phyloP scores from a whole-genome alignment of 306 rosid genomes.

The Rosa lucieae region DNA sequence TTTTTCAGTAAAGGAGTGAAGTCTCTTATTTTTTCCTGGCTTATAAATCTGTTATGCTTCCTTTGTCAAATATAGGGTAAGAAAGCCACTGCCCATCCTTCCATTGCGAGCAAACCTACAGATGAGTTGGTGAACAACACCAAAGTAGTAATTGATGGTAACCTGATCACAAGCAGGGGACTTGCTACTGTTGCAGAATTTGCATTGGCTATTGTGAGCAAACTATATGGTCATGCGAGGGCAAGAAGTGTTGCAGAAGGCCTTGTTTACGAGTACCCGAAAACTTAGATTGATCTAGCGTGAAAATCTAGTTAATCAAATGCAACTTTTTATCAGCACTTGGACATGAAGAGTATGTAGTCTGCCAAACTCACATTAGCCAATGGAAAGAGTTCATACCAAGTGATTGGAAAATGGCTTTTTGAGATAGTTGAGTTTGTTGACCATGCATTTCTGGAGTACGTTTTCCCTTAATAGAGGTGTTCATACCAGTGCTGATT shows the following conservation, averaged over 20 bases:
- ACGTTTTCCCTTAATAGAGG: background rate
- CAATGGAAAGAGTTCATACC: background rate
- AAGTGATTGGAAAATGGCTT: background rate
- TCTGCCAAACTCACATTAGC: slow-evolving; percentile 3
- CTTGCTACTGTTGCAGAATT: slow-evolving; percentile 65
- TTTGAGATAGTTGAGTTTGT: background rate
- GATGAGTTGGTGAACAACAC: slow-evolving; percentile 48
- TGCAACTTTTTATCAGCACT: slow-evolving; percentile 12
- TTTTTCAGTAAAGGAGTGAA: background rate
- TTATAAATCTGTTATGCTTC: slow-evolving; percentile 14
- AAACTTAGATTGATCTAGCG: slow-evolving; percentile 35
- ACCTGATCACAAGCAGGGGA: slow-evolving; percentile 79
- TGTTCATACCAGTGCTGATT: background rate
- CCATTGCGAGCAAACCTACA: slow-evolving; percentile 33
- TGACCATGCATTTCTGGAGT: background rate
- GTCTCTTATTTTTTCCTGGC: background rate
- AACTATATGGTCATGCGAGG: slow-evolving; percentile 79
- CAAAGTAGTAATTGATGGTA: slow-evolving; percentile 84
- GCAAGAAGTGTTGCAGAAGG: slow-evolving; percentile 98
- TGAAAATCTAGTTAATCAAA: slow-evolving; percentile 17
- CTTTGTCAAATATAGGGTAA: slow-evolving; percentile 53
- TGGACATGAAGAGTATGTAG: slow-evolving; percentile 11
- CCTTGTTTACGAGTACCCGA: slow-evolving; percentile 75
- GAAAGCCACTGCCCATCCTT: slow-evolving; percentile 59
- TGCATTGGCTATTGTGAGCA: slow-evolving; percentile 75